Percentiles rank a stretch among this genome's conserved stretches.
Conservation (phyloP, 2,329 filamentous ascomycete genomes). For the Zelopaecilomyces penicillatus region DNA sequence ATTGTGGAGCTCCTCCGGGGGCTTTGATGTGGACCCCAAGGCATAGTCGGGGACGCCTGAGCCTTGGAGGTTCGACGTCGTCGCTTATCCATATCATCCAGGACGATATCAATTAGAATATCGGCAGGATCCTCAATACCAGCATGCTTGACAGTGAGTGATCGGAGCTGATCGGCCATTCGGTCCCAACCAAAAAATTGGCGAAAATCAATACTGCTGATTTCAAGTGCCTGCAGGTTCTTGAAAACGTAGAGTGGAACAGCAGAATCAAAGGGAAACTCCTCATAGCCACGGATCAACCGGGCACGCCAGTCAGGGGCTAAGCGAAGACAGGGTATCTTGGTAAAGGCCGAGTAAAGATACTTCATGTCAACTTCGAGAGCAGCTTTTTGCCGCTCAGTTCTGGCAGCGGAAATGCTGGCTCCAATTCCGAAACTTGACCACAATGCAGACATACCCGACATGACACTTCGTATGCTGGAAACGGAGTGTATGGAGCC, state of each 20-base stretch:
- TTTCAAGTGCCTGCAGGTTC: conserved; percentile 87
- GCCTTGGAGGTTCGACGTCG: conserved; percentile 80
- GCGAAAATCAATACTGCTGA: conserved; percentile 90
- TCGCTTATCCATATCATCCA: conserved; percentile 93
- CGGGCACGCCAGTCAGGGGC: conserved; percentile 89
- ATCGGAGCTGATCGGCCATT: conserved; percentile 82
- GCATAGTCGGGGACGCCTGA: conserved; percentile 68
- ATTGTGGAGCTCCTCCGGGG: conserved; percentile 55
- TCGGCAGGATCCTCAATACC: conserved; percentile 85
- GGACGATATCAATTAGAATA: conserved; percentile 81
- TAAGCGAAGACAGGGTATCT: conserved; percentile 84
- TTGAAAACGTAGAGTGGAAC: conserved; percentile 97
- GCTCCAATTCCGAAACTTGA: conserved; percentile 76
- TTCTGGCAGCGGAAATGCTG: conserved; percentile 70
- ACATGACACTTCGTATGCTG: conserved; percentile 95
- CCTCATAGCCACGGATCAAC: conserved; percentile 87
- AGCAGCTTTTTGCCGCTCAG: conserved; percentile 81
- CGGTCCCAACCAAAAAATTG: conserved; percentile 98
- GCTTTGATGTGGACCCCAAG: conserved; percentile 52
- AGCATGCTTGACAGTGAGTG: conserved; percentile 79
- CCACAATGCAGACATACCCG: conserved; percentile 91
- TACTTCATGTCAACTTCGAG: conserved; percentile 86
- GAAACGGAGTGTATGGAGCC: conserved; percentile 93
- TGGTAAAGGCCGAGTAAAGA: conserved; percentile 95
- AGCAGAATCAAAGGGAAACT: conserved; percentile 95